Base-by-base conservation (phyloP, 352 stramenopile species). In the Phytophthora citrophthora region DNA sequence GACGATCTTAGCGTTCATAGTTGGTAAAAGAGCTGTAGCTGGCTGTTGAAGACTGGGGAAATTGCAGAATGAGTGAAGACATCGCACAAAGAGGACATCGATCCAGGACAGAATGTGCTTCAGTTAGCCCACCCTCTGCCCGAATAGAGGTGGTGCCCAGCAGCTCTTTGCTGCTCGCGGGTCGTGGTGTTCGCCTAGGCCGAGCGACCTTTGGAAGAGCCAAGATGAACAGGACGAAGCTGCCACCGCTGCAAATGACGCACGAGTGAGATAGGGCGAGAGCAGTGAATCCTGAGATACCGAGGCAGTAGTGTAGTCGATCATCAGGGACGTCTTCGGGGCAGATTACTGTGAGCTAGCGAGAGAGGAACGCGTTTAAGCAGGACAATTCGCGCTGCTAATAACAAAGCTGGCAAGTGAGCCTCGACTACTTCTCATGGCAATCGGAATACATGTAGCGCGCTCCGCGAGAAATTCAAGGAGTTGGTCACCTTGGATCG, bases 41-140 rank as follows among this genome's bases (percentile, higher is more conserved):
- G 51, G 55, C 41, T 70, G 31, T 31, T 39, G 9, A 38, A 12
- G 24, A 10, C 31, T 59, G 57, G 56, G 56, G 16, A 31, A 51
- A 68, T 67, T 62, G 56, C 32, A 59, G 64, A 72, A 64, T 72
- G 64, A 68, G 27, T 31, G 18, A 49, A 62, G 9, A 8, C 34
- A 52, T 20, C 20, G 20, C 20, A 20, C 24, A 20, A 18, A 10
- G n/a, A 36, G 8, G 20, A 34, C 34, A 41, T 41, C 34, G 16
- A 41, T 16, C 0, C 12, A 41, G 29, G 7, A 29, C 27, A 24
- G 44, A 13, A 18, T 15, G 29, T n/a, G 27, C 47, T 32, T 24
- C 23, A 36, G 36, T 39, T 53, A 26, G 26, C 26, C 20, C 49
- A 34, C 41, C 24, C n/a, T 48, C 48, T 23, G 20, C 47, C 52